A percentile compares a stretch with the other conserved stretches of the same genome.
Evolutionary conservation across 1,139 yeast genomes (phyloP).

Genomic region (Debaryomyces coudertii): DNA sequence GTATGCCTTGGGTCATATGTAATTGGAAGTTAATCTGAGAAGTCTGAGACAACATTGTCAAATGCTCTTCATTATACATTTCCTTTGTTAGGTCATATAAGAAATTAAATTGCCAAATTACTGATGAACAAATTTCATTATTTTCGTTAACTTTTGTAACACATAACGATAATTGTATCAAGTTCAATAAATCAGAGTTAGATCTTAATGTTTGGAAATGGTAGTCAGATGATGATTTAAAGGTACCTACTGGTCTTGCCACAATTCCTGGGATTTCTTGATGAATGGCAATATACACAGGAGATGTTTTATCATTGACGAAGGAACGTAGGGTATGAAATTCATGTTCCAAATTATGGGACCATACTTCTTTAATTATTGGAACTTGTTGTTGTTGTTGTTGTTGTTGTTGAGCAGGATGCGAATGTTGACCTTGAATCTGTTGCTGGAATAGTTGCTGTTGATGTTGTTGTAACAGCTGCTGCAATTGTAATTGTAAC

Average conservation of each 20-base stretch:
- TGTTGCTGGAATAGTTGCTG: constrained; percentile 25
- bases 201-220: constrained; percentile 94
- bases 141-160: constrained; percentile 68
- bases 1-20: constrained; percentile 80
- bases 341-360: constrained; percentile 78
- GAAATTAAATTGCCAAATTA: constrained; percentile 95
- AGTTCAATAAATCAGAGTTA: constrained; percentile 82
- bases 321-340: constrained; percentile 73
- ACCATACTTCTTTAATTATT: constrained; percentile 77
- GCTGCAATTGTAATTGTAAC: constrained; percentile 36
- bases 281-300: constrained; percentile 67
- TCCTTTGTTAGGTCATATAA: constrained; percentile 73
- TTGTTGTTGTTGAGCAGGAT: constrained; percentile 20
- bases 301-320: constrained; percentile 62
- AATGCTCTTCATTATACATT: constrained; percentile 82
- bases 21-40: constrained; percentile 82
- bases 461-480: constrained; percentile 21
- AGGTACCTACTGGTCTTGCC: constrained; percentile 96
- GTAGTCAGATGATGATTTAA: constrained; percentile 86
- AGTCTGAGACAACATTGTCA: constrained; percentile 68
- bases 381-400: constrained; percentile 37
- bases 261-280: constrained; percentile 96
- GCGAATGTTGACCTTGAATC: constrained; percentile 21
- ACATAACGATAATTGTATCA: constrained; percentile 88
- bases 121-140: constrained; percentile 64